Conservation (phyloP, 106 monocot species). For the Apostasia ramifera region DNA sequence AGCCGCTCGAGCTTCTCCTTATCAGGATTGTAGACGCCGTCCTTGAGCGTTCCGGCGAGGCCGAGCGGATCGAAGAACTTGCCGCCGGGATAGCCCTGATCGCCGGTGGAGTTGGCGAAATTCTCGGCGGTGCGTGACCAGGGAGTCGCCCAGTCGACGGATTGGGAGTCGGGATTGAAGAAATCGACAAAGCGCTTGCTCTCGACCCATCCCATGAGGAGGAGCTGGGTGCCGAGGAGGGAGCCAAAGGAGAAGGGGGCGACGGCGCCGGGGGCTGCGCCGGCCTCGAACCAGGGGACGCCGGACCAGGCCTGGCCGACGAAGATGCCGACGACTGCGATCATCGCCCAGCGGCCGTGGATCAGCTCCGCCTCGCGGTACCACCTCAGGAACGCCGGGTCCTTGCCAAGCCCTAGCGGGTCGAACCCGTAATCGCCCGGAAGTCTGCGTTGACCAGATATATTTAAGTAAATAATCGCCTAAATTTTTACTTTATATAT, state of each 20-base stretch:
- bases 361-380: slow-evolving; percentile 98
- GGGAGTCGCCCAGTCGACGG: slow-evolving; percentile 96
- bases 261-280: slow-evolving; percentile 77
- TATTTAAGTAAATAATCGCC: neutral
- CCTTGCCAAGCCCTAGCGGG: slow-evolving; percentile 87
- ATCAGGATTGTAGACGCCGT: slow-evolving; percentile 74
- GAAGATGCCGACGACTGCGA: slow-evolving; percentile 87
- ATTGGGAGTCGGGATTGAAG: slow-evolving; percentile 94
- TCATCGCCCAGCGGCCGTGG: slow-evolving; percentile 94
- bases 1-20: slow-evolving; percentile 84
- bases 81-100: slow-evolving; percentile 94
- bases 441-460: slow-evolving; percentile 23
- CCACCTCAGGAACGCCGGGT: slow-evolving; percentile 96
- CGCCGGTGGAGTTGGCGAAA: slow-evolving; percentile 85
- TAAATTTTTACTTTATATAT: too few relatives aligned
- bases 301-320: slow-evolving; percentile 95
- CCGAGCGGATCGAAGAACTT: slow-evolving; percentile 92
- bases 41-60: slow-evolving; percentile 54
- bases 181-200: slow-evolving; percentile 95
- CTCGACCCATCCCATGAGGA: slow-evolving; percentile 99
- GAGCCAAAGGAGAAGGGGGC: slow-evolving; percentile 96
- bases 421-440: slow-evolving; percentile 96
- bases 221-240: slow-evolving; percentile 82
- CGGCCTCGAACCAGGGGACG: slow-evolving; percentile 94
- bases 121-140: slow-evolving; percentile 91